Evolutionary conservation across 495 filamentous ascomycete species (phyloP).

Genomic region (Penicillium angulare): DNA sequence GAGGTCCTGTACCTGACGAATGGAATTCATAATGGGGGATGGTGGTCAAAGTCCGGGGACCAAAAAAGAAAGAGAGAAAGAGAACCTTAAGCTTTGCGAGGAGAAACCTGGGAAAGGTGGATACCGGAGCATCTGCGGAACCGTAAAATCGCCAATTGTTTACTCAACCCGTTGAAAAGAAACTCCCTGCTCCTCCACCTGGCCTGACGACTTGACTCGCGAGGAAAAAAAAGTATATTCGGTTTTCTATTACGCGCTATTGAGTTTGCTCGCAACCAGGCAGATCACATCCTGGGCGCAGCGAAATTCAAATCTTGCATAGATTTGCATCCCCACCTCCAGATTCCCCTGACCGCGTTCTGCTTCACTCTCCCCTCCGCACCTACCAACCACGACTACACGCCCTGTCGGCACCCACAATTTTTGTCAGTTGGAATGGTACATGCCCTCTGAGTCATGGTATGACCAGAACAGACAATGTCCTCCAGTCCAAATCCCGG

Average conservation of each 20-base stretch:
- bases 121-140: conserved; percentile 29
- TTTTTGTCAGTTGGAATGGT: conserved; percentile 30
- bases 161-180: conserved; percentile 22
- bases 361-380: conserved; percentile 13
- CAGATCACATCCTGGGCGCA: too few species aligned
- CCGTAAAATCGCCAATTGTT: conserved; percentile 33
- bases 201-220: conserved; percentile 6
- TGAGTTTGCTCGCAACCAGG: too few species aligned
- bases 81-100: conserved; percentile 5
- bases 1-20: conserved; percentile 85
- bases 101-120: conserved; percentile 13
- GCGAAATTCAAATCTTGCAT: too few species aligned
- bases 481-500: conserved; percentile 40
- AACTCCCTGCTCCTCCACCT: conserved; percentile 14
- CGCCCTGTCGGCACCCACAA: background rate
- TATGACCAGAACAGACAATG: conserved; percentile 43
- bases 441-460: conserved; percentile 35
- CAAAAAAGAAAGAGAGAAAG: too few species aligned
- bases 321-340: conserved; percentile 12
- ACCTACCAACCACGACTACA: conserved; percentile 8
- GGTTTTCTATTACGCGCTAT: too few species aligned
- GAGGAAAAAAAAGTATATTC: too few species aligned
- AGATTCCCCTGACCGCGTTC: conserved; percentile 25
- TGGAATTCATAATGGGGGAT: conserved; percentile 71
- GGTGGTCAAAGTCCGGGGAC: background rate